phyloP scores from a whole-genome alignment of 371 early-diverging fungal species.

The Batkoa obscura region DNA sequence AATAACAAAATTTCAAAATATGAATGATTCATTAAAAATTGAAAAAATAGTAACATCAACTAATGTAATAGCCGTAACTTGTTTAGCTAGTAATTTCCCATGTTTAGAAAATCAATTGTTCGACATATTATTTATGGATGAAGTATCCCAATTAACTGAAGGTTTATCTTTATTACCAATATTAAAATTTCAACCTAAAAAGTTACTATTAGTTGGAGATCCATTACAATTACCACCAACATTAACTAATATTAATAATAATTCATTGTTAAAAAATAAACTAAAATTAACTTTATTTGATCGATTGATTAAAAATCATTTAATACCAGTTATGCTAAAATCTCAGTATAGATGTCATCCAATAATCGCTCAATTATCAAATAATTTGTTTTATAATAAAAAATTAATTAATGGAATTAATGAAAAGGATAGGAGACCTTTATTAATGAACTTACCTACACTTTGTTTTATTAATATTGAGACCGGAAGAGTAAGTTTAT shows the following conservation, averaged over 20 bases:
- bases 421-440: slow-evolving; percentile 18
- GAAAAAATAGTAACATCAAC: neutral
- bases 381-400: slow-evolving; percentile 14
- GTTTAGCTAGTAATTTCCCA: slow-evolving; percentile 46
- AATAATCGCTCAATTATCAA: neutral
- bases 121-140: slow-evolving; percentile 63
- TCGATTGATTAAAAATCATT: neutral
- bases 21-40: neutral
- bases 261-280: slow-evolving; percentile 22
- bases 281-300: slow-evolving; percentile 71
- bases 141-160: slow-evolving; percentile 68
- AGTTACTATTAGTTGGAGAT: slow-evolving; percentile 73
- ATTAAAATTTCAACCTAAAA: slow-evolving; percentile 24
- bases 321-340: slow-evolving; percentile 33
- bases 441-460: slow-evolving; percentile 30
- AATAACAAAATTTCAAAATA: neutral
- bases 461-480: slow-evolving; percentile 39
- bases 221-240: slow-evolving; percentile 70
- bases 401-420: slow-evolving; percentile 31
- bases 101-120: slow-evolving; percentile 25
- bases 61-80: slow-evolving; percentile 54
- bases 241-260: slow-evolving; percentile 21
- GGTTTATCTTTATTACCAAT: slow-evolving; percentile 66
- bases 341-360: slow-evolving; percentile 63
- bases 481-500: slow-evolving; percentile 13